phyloP scores from a whole-genome alignment of 768 basidiomycete species.

The Amanita inopinata region DNA sequence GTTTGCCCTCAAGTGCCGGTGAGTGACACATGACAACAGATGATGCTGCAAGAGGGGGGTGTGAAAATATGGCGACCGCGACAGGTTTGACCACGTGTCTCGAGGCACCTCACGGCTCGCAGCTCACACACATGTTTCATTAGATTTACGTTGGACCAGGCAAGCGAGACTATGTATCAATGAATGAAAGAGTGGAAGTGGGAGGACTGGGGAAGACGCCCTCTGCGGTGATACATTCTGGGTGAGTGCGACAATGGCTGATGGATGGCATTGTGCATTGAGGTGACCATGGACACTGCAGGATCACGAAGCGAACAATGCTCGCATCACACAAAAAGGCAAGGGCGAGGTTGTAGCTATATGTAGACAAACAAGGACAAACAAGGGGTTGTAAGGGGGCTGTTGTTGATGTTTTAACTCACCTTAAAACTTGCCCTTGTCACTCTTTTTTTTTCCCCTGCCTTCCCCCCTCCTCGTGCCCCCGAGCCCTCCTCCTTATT shows the following conservation, averaged over 20 bases:
- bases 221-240: slow-evolving; percentile 58
- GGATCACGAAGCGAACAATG: slow-evolving; percentile 60
- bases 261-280: no score
- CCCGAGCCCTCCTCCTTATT: slow-evolving; percentile 17
- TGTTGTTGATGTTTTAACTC: not conserved
- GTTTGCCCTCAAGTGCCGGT: no score
- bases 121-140: not conserved
- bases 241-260: slow-evolving; percentile 38
- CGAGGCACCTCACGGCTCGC: slow-evolving; percentile 7
- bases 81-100: slow-evolving; percentile 39
- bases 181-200: slow-evolving; percentile 48
- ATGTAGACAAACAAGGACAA: slow-evolving; percentile 7
- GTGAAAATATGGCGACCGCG: slow-evolving; percentile 92
- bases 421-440: no score
- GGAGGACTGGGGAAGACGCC: slow-evolving; percentile 51
- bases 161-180: slow-evolving; percentile 65
- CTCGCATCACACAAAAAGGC: slow-evolving; percentile 51
- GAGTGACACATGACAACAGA: no score
- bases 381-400: not conserved
- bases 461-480: slow-evolving; percentile 18
- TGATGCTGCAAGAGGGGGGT: slow-evolving; percentile 84
- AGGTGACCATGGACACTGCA: slow-evolving; percentile 20
- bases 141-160: slow-evolving; percentile 73
- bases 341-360: slow-evolving; percentile 30
- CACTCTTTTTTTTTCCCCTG: slow-evolving; percentile 8